Evolutionary conservation across 192 early-diverging fungal species (phyloP).

Genomic region (Coemansia sp.): DNA sequence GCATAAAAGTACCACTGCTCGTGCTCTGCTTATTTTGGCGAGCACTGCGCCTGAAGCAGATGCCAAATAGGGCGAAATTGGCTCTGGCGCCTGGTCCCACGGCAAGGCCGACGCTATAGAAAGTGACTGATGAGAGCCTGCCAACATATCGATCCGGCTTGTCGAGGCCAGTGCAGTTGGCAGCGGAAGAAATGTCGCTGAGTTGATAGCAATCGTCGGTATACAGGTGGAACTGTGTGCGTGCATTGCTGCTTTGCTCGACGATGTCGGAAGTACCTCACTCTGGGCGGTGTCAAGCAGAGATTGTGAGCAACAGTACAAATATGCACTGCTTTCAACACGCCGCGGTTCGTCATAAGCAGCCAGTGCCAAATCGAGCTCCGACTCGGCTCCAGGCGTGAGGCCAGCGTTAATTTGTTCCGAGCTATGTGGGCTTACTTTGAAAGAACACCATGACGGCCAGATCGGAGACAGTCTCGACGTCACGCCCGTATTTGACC

Average conservation of each 20-base stretch:
- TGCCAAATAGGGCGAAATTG: not conserved
- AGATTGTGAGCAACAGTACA: not conserved
- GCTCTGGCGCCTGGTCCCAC: not conserved
- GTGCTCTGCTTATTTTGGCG: not conserved
- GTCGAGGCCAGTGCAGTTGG: conserved; percentile 9
- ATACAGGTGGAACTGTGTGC: not conserved
- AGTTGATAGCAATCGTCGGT: not conserved
- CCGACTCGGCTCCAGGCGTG: not conserved
- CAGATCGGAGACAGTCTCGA: not conserved
- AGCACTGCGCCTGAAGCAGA: not conserved
- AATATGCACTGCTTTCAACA: not conserved
- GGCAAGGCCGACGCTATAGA: not conserved
- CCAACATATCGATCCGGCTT: conserved; percentile 6
- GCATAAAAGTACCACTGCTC: conserved; percentile 14
- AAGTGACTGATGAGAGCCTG: not conserved
- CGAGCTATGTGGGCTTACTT: not conserved
- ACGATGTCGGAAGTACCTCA: not conserved
- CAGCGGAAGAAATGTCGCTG: not conserved
- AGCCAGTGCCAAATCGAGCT: not conserved
- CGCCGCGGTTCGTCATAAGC: not conserved
- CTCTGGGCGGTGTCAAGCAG: not conserved
- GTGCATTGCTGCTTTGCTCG: not conserved
- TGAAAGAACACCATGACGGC: not conserved
- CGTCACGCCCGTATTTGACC: not conserved
- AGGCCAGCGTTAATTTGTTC: not conserved